Evolutionary conservation across 75 land plant genomes (phyloP).

Genomic region (Sequoia sempervirens): DNA sequence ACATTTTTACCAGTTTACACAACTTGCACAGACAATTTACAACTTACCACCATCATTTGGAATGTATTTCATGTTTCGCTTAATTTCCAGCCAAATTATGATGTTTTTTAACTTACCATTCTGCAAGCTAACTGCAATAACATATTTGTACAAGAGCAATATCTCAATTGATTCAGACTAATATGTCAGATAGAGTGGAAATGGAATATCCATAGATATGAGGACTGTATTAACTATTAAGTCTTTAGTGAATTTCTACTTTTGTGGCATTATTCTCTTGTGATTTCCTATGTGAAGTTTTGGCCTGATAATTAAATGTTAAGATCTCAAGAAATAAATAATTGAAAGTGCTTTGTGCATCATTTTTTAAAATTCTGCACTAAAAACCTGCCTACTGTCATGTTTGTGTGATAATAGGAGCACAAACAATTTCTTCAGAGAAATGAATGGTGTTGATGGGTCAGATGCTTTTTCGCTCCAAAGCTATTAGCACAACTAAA

Average conservation of each 20-base stretch:
- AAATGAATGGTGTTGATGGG: background rate
- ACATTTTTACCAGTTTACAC: background rate
- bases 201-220: background rate
- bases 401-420: background rate
- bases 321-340: too few species aligned
- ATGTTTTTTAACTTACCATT: background rate
- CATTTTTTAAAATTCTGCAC: background rate
- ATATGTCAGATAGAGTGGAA: background rate
- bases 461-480: background rate
- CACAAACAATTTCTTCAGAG: background rate
- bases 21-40: background rate
- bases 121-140: background rate
- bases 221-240: background rate
- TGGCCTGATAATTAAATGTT: background rate
- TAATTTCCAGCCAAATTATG: conserved; percentile 1
- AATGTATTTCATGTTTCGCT: background rate
- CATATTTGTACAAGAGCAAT: background rate
- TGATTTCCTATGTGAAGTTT: background rate
- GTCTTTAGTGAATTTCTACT: background rate
- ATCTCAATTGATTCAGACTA: background rate
- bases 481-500: background rate
- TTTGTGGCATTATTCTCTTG: background rate
- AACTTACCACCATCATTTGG: background rate
- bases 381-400: background rate
- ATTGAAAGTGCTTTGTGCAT: background rate